Base-by-base conservation (phyloP, 2,329 filamentous ascomycete genomes). In the Nigrospora sphaerica region DNA sequence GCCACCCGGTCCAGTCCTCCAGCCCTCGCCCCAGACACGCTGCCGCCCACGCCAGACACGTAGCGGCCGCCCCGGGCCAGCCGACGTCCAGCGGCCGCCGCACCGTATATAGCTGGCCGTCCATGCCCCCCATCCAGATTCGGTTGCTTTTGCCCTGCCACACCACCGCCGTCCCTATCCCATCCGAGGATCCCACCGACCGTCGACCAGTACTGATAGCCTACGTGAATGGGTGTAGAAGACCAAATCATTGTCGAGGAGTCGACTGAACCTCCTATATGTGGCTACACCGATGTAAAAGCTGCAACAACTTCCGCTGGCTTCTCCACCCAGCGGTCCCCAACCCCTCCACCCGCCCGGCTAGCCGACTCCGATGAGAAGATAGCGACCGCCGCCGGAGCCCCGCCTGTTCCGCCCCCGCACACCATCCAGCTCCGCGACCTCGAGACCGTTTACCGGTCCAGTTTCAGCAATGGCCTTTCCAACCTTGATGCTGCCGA, bases 401-500 rank as follows among this genome's bases (percentile, higher is more conserved):
- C 23, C 23, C 23, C 23, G 23, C 23, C 23, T 28, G 23, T 28
- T 28, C 23, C 23, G 23, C 23, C 23, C 23, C 57, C 65, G 40
- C 62, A 68, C 49, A 59, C 52, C 16, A 49, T 63, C 38, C 45
- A 60, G 32, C 45, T 59, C 42, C 47, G 48, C 46, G 53, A 61
- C 48, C 52, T 67, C 54, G 61, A 62, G 48, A 48, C 48, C 31
- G 53, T 61, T 42, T 64, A 76, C 56, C 60, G 64, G 48, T 72
- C 73, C 50, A 62, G 71, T 54, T 54, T 67, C 50, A 60, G 70
- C 46, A 59, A 85, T 83, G 85, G 85, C 61, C 73, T 88, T 68
- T 75, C 72, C 62, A 67, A 64, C 57, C 62, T 70, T 55, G 83
- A 87, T 64, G 84, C 83, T 52, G 73, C 76, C 65, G 72, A 72